Conservation (phyloP, 108 stramenopile species). For the Conticribra weissflogii region DNA sequence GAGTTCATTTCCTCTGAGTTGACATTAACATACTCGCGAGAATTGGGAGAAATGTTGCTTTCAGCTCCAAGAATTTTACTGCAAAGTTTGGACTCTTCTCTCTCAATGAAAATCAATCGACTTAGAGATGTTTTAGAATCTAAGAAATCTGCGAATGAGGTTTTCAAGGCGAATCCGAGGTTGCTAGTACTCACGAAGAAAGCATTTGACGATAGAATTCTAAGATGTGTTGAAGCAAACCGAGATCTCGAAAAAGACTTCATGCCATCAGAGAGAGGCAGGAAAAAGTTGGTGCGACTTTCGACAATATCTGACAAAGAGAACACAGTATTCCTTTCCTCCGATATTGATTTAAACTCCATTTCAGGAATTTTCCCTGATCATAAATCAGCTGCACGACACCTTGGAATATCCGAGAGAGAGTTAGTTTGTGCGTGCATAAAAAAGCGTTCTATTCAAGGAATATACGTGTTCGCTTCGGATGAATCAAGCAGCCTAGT, state of each 20-base stretch:
- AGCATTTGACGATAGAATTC: slow-evolving; percentile 32
- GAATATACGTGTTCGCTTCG: slow-evolving; percentile 19
- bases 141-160: slow-evolving; percentile 12
- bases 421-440: slow-evolving; percentile 10
- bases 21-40: slow-evolving; percentile 13
- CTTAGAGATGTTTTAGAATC: slow-evolving; percentile 20
- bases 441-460: slow-evolving; percentile 12
- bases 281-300: slow-evolving; percentile 16
- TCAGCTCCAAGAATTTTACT: slow-evolving; percentile 49
- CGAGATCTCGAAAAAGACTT: slow-evolving; percentile 23
- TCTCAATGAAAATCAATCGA: slow-evolving; percentile 45
- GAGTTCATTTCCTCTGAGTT: slow-evolving; percentile 32
- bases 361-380: slow-evolving; percentile 22
- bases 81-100: slow-evolving; percentile 48
- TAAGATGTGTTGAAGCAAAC: slow-evolving; percentile 6
- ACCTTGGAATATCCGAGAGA: slow-evolving; percentile 17
- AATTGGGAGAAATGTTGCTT: slow-evolving; percentile 42
- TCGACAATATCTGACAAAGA: neutral
- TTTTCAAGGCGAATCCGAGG: slow-evolving; percentile 50
- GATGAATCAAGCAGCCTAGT: neutral
- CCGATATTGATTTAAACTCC: slow-evolving; percentile 21
- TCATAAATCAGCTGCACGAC: slow-evolving; percentile 16
- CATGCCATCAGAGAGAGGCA: slow-evolving; percentile 30
- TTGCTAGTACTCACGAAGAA: slow-evolving; percentile 33
- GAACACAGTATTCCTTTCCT: slow-evolving; percentile 9